Base-by-base conservation (phyloP, 306 rosid species). In the Calophaca sinica region DNA sequence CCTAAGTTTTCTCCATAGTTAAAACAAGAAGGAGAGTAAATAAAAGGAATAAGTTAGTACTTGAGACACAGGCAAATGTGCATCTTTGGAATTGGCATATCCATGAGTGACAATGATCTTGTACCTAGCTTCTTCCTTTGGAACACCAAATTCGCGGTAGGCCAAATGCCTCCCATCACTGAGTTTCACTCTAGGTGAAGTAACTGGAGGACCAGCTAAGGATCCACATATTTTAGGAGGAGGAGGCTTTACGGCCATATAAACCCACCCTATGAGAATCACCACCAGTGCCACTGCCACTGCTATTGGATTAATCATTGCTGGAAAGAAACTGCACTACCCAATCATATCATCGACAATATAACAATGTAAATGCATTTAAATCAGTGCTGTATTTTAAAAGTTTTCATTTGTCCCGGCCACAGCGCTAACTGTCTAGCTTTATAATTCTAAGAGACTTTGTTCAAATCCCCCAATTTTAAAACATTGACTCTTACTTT, bases 81-180 rank as follows among this genome's bases (percentile, higher is more conserved):
- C 0, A 68, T 93, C 92, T 81, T 89, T 93, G 78, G 93, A 85
- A 83, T 54, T 44, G 52, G 5, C 32, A 75, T 36, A 89, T 74
- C 97, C 97, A 75, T 93, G 98, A 68, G 76, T 14, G 32, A 85
- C 63, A 55, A 91, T 87, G 80, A 89, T 91, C 84, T 85, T 93
- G 88, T 84, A 72, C 68, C 62, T 79, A 5, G 97, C 96, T 60
- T 81, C 84, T 54, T 89, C 89, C 74, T 87, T 93, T 1, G 87
- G 80, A 81, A 88, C 88, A 55, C 98, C 98, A 3, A 46, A 61
- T 73, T 89, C 94, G 29, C 85, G 29, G 83, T 93, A 91, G 62
- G 98, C 92, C 88, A 93, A 88, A 80, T 88, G 83, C 70, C 97
- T 87, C 1, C 96, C 94, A 77, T 88, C 92, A 32, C 80, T 65